phyloP scores from a whole-genome alignment of 352 stramenopile species.

The Globisporangium takayamanum region DNA sequence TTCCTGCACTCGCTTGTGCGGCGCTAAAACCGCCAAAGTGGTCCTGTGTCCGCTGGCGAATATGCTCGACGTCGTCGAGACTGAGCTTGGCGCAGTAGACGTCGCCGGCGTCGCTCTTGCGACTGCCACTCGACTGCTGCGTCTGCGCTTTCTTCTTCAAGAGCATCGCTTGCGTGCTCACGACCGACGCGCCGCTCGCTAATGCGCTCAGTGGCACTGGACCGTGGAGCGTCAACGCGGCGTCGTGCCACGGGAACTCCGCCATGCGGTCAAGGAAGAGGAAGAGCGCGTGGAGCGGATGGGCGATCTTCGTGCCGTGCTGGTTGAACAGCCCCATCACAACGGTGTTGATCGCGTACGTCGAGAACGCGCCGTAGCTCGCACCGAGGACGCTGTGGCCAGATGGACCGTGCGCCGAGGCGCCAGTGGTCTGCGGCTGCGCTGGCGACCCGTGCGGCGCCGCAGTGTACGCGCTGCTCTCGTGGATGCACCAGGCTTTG shows the following conservation, averaged over 20 bases:
- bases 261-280: slow-evolving; percentile 82
- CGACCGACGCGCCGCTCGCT: slow-evolving; percentile 31
- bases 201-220: slow-evolving; percentile 51
- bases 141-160: slow-evolving; percentile 17
- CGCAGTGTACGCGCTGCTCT: slow-evolving; percentile 61
- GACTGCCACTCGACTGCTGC: slow-evolving; percentile 1
- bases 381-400: slow-evolving; percentile 63
- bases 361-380: slow-evolving; percentile 74
- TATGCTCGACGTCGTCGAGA: slow-evolving; percentile 38
- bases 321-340: slow-evolving; percentile 88
- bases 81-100: slow-evolving; percentile 22
- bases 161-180: slow-evolving; percentile 7
- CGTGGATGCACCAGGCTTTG: slow-evolving; percentile 87
- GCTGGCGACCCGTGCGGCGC: slow-evolving; percentile 6
- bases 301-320: slow-evolving; percentile 54
- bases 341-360: slow-evolving; percentile 86
- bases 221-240: slow-evolving; percentile 74
- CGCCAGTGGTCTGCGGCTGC: background rate
- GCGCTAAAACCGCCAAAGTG: slow-evolving; percentile 55
- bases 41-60: slow-evolving; percentile 39
- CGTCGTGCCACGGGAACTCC: slow-evolving; percentile 83
- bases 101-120: slow-evolving; percentile 6
- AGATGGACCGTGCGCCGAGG: background rate
- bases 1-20: background rate
- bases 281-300: slow-evolving; percentile 78